Evolutionary conservation across 1,139 yeast species (phyloP).

Genomic region (Protomyces inouyei): DNA sequence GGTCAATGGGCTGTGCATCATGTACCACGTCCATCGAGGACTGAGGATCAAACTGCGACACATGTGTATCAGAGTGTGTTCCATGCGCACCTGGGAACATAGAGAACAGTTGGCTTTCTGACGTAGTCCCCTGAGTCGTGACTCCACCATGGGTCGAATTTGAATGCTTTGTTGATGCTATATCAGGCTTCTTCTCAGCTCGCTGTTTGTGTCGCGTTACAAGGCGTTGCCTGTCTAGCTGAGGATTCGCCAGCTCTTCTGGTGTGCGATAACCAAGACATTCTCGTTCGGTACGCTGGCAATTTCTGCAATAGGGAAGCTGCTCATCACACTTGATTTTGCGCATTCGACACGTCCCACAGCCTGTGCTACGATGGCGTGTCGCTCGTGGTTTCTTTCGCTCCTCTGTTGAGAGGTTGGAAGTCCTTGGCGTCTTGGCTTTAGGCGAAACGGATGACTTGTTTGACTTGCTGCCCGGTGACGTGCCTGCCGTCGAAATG

Average conservation of each 20-base stretch:
- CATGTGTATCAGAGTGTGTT: background rate
- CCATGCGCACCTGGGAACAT: background rate
- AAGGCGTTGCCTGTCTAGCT: background rate
- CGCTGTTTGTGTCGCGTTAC: background rate
- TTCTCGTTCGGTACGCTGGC: slow-evolving; percentile 30
- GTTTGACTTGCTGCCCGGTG: too few relatives aligned
- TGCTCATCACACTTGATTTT: slow-evolving; percentile 35
- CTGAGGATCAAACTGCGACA: too few relatives aligned
- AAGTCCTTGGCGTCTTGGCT: too few relatives aligned
- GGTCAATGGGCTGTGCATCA: background rate
- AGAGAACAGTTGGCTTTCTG: background rate
- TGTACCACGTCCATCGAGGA: too few relatives aligned
- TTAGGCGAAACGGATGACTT: too few relatives aligned
- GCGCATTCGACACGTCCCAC: slow-evolving; percentile 33
- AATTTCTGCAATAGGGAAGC: slow-evolving; percentile 33
- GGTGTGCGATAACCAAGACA: slow-evolving; percentile 21
- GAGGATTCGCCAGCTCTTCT: background rate
- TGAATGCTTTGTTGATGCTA: background rate
- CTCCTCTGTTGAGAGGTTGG: background rate
- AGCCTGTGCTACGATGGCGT: slow-evolving; percentile 30
- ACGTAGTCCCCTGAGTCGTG: too few relatives aligned
- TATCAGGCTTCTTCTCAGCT: background rate
- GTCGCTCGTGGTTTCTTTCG: slow-evolving; percentile 3
- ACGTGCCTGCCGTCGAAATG: too few relatives aligned
- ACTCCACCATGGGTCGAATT: background rate